Base-by-base conservation (phyloP, 2,329 filamentous ascomycete species). In the Aureobasidium sp. region DNA sequence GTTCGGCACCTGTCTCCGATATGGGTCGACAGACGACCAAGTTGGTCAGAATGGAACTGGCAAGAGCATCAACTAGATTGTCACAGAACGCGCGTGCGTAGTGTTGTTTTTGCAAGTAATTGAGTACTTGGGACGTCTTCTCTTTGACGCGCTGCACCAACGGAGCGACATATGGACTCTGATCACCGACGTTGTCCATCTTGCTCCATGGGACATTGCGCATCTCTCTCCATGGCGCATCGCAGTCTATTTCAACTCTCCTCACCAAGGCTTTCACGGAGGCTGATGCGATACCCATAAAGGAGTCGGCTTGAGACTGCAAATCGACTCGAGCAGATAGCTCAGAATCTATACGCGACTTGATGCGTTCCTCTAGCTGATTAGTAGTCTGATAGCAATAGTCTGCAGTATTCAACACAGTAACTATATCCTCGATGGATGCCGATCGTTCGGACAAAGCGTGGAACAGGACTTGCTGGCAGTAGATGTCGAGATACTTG, bases 11-110 rank as follows among this genome's bases (percentile, higher is more conserved):
- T 61, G 91, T 90, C 76, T 97, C 94, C 5, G 91, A 93, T 53
- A 99, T 88, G 0, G 94, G 94, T 67, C 87, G 87, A 75, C 91
- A 96, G 71, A 90, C 89, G 45, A 95, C 90, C 63, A 97, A 88
- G 70, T 89, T 96, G 65, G 81, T 79, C 67, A 97, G 84, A 72
- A 94, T 97, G 1, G 86, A 83, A 62, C 82, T 88, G 17, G 89
- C 88, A 66, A 97, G 78, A 65, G 90, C 83, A 73, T 99, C 94
- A 42, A 97, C 90, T n/a, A 97, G 78, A 66, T 97, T 93, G 74
- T 99, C 94, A 68, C 90, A 95, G 72, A 97, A 97, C 0, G 94
- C 92, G 64, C 94, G 83, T 11, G 92, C 90, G 73, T 97, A 99
- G 72, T 97, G 92, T 68, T 88, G 90, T 76, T 99, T 97, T 66